Evolutionary conservation across 331 rosid species (phyloP), one percentile per base, ranked within the genome.

Genomic region (Acacia concinna): DNA sequence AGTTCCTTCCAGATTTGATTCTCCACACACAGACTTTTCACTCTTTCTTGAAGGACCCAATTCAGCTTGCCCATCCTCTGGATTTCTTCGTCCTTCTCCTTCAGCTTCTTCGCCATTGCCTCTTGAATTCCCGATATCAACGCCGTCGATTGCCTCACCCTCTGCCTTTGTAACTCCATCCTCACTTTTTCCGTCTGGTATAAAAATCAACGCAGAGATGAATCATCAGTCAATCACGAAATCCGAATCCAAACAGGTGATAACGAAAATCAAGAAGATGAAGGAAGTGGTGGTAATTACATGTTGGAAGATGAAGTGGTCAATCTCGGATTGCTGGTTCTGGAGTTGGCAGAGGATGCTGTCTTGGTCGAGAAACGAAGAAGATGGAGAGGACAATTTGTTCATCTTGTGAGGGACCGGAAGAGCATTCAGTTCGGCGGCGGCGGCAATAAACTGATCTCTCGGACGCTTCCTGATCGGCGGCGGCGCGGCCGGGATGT

Each of bases 71-170:
- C 87, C 75, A 92, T 85, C 60, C 88, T 87, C 57, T 82, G 89
- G 27, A 94, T 91, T 63, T 94, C 96, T 2, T 91, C 97, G 23
- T 94, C 98, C 35, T 92, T 94, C 66, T 91, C 95, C 41, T 72
- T 90, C 51, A 94, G 6, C 28, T 85, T 94, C 84, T 85, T 90
- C 34, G 32, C 75, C 62, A 92, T 76, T 75, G 85, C 68, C 0
- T 88, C 97, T 60, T 91, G 87, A 3, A 94, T 80, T 3, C 86
- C 86, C 56, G 78, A 51, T 0, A 87, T 63, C 12, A 92, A 5
- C 88, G 87, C 81, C 74, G 92, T 79, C 1, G 91, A 81, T 86
- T 94, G 93, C 73, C 85, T 76, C 70, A 78, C 60, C 43, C 90
- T 87, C 8, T 85, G 91, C 21, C 84, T 88, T 20, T 91, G 91